Base-by-base conservation (phyloP, 192 early-diverging fungal species). In the Umbelopsis vinacea region DNA sequence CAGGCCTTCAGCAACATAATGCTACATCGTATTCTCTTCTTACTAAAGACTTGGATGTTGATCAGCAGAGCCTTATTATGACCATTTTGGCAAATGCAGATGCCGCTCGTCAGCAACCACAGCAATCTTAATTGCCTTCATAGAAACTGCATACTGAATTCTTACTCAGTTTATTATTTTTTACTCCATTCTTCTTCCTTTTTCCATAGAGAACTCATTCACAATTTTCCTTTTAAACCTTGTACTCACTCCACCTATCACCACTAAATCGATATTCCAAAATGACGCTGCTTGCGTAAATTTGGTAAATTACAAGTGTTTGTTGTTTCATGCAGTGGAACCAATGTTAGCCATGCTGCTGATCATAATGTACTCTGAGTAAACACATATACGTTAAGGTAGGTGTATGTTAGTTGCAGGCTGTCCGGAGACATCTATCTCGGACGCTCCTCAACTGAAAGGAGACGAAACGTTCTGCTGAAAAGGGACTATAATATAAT, bases 1-100 rank as follows among this genome's bases (percentile, higher is more conserved):
- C 67, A 76, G 80, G 83, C 3, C 66, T 89, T n/a, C 85, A 89
- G 73, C 87, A 87, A 74, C 80, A 76, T 57, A 87, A 87, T 70
- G 78, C 82, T 5, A 72, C 67, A 4, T 89, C 87, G 6, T 89
- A 89, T 73, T 73, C 79, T 8, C 76, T 83, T 57, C 76, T 89
- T 57, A 87, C 87, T 23, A 89, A 87, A 75, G 84, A 85, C 38
- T 75, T 84, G 38, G 79, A 81, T 40, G 60, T 76, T 14, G 82
- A 87, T 45, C 81, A 87, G 68, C 84, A 86, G 63, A 79, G 74
- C 46, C 74, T 76, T 14, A 84, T 89, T 35, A 78, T 84, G 79
- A 67, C 75, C 6, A 67, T 89, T 72, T 70, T 89, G 23, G 52
- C 76, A 21, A 74, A 72, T 24, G 87, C 79, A 4, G 84, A 85